phyloP scores from a whole-genome alignment of 2,329 filamentous ascomycete genomes.

The Cercospora beticola region DNA sequence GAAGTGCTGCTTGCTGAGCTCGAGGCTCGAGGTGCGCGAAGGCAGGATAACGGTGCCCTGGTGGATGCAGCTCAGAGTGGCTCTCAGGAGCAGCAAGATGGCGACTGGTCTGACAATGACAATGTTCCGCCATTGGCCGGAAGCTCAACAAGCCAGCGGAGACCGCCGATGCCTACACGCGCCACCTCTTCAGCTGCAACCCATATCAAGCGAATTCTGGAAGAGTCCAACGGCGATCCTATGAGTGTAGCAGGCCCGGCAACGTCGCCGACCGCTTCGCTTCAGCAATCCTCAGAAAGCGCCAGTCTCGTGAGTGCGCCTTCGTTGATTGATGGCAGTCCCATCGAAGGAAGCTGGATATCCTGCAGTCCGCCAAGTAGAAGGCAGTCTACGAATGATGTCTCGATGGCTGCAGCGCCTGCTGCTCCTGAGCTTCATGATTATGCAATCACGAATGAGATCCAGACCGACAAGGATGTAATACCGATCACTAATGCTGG shows the following conservation, averaged over 20 bases:
- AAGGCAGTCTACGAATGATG: neutral
- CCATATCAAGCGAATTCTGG: slow-evolving; percentile 49
- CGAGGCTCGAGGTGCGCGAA: slow-evolving; percentile 11
- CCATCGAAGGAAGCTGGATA: slow-evolving; percentile 22
- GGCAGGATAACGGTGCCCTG: neutral
- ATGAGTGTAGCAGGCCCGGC: slow-evolving; percentile 5
- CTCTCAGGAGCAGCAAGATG: neutral
- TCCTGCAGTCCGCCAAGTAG: slow-evolving; percentile 13
- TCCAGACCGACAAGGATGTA: slow-evolving; percentile 25
- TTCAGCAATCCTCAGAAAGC: slow-evolving; percentile 6
- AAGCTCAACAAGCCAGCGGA: slow-evolving; percentile 10
- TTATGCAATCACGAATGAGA: slow-evolving; percentile 7
- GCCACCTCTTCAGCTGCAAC: slow-evolving; percentile 49
- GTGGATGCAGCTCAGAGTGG: neutral
- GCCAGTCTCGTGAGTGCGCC: slow-evolving; percentile 17
- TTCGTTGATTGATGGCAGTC: slow-evolving; percentile 3
- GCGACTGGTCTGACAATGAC: neutral
- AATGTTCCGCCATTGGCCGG: neutral
- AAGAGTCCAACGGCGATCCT: slow-evolving; percentile 41
- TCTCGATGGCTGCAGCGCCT: neutral
- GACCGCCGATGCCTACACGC: slow-evolving; percentile 50
- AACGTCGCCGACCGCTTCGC: neutral
- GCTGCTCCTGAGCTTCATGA: neutral
- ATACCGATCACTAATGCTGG: slow-evolving; percentile 40
- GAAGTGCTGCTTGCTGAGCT: slow-evolving; percentile 25